phyloP scores from a whole-genome alignment of 305 asterid species.

The Galium porrigens region DNA sequence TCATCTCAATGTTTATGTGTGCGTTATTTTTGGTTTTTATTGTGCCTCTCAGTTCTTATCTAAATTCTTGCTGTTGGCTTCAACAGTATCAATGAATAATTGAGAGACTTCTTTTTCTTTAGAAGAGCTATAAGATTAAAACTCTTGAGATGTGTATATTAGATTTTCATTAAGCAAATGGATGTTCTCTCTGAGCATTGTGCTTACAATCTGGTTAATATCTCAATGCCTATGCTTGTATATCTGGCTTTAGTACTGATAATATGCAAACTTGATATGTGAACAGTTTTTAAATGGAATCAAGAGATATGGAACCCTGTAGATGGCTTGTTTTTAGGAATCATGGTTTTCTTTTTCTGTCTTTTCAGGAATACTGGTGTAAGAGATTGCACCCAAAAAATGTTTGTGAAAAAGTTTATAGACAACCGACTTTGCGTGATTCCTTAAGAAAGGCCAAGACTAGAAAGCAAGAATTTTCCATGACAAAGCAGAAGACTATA shows the following conservation, averaged over 20 bases:
- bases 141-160: background rate
- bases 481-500: constrained; percentile 58
- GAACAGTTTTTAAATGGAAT: background rate
- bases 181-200: background rate
- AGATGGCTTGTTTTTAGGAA: background rate
- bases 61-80: background rate
- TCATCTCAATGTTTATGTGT: background rate
- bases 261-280: background rate
- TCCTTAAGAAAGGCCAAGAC: constrained; percentile 84
- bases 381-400: constrained; percentile 83
- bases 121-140: background rate
- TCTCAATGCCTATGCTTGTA: constrained; percentile 1
- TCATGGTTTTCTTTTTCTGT: constrained; percentile 8
- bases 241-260: background rate
- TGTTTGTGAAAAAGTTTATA: constrained; percentile 92
- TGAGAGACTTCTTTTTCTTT: background rate
- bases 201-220: background rate
- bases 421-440: constrained; percentile 93
- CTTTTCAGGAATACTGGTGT: constrained; percentile 86
- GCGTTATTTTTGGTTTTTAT: background rate
- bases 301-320: background rate
- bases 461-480: constrained; percentile 64
- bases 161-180: background rate
- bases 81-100: background rate
- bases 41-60: background rate